Percentiles rank a stretch among this genome's conserved stretches.
These are phyloP conservation scores for Phytophthora pluvialis DNA, from an alignment of 352 stramenopile genomes.

Conservation along the genomic window DNA sequence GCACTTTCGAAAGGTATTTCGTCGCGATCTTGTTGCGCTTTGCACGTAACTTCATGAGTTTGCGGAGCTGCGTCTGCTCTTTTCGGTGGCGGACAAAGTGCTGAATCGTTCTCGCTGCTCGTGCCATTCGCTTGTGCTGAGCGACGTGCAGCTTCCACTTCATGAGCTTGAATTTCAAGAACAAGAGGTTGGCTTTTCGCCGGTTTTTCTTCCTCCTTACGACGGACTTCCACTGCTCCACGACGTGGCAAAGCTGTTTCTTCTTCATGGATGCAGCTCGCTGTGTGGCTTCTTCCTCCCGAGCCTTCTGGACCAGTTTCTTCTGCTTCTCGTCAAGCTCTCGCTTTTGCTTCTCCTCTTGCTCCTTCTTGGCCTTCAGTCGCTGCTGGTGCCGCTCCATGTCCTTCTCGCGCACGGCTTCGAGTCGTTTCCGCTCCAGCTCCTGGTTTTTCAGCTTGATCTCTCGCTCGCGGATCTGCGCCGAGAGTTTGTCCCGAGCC, in stretches of 20 bases:
- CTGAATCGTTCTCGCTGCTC: conserved; percentile 50
- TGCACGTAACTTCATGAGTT: conserved; percentile 45
- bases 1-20: conserved; percentile 64
- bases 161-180: conserved; percentile 69
- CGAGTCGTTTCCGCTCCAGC: conserved; percentile 62
- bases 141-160: conserved; percentile 58
- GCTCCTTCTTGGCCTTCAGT: conserved; percentile 54
- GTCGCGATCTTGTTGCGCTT: conserved; percentile 62
- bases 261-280: conserved; percentile 34
- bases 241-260: conserved; percentile 30
- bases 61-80: conserved; percentile 35
- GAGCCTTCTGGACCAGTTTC: conserved; percentile 53
- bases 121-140: conserved; percentile 30
- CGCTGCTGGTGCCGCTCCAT: conserved; percentile 62
- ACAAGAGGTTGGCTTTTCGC: conserved; percentile 58
- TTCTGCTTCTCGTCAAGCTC: conserved; percentile 52
- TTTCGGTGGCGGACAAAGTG: conserved; percentile 27
- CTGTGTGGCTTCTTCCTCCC: conserved; percentile 54
- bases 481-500: conserved; percentile 53
- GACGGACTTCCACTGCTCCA: conserved; percentile 49
- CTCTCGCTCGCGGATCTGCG: conserved; percentile 61
- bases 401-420: conserved; percentile 62
- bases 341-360: conserved; percentile 50
- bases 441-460: conserved; percentile 53
- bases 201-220: conserved; percentile 42